phyloP scores from a whole-genome alignment of 306 rosid species.

The Coriaria nepalensis region DNA sequence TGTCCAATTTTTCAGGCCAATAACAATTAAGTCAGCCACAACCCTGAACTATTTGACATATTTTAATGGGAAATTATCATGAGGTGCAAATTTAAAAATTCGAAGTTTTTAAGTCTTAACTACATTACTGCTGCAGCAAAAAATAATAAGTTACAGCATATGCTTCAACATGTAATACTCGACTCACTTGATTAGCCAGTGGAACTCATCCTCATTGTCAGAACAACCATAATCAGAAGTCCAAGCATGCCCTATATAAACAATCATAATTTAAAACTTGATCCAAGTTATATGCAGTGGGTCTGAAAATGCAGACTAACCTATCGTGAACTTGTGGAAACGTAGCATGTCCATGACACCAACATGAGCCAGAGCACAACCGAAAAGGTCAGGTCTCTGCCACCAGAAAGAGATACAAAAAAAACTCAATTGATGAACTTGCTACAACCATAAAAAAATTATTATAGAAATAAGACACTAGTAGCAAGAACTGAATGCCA shows the following conservation, averaged over 20 bases:
- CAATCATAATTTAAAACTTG: constrained; percentile 1
- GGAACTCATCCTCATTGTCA: constrained; percentile 78
- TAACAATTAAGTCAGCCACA: too few relatives aligned
- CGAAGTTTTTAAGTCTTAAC: too few relatives aligned
- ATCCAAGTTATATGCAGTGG: neutral
- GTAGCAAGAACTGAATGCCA: constrained; percentile 2
- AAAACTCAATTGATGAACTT: too few relatives aligned
- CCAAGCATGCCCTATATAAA: constrained; percentile 81
- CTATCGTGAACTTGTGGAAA: constrained; percentile 90
- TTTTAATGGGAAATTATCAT: too few relatives aligned
- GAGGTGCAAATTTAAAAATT: too few relatives aligned
- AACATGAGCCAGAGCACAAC: constrained; percentile 93
- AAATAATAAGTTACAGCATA: constrained; percentile 9
- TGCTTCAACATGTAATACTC: too few relatives aligned
- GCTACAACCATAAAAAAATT: too few relatives aligned
- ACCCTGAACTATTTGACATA: too few relatives aligned
- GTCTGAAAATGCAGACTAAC: constrained; percentile 27
- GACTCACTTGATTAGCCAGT: constrained; percentile 80
- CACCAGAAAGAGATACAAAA: constrained; percentile 4
- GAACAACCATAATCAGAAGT: constrained; percentile 87
- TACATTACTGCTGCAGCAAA: neutral
- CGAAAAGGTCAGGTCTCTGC: constrained; percentile 92
- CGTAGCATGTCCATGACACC: constrained; percentile 99
- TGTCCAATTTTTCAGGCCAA: too few relatives aligned
- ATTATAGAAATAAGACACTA: neutral